Conservation (phyloP, 306 rosid genomes). For the Sicyos edulis region DNA sequence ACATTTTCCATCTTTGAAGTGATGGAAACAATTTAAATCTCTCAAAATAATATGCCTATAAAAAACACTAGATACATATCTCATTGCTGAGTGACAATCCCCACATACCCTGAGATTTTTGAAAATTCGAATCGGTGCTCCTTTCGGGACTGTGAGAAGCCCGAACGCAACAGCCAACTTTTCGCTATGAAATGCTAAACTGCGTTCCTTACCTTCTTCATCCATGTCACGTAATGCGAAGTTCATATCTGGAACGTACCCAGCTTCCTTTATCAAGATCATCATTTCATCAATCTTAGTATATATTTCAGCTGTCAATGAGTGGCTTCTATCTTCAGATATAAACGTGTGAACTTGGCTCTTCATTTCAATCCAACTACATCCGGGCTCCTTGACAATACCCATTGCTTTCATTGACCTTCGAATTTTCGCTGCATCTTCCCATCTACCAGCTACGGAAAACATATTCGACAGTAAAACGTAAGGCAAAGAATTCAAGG, state of each 20-base stretch:
- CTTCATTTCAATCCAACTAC: slow-evolving; percentile 76
- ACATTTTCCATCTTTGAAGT: slow-evolving; percentile 67
- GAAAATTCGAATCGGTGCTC: slow-evolving; percentile 62
- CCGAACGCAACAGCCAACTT: slow-evolving; percentile 80
- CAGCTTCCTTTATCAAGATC: slow-evolving; percentile 56
- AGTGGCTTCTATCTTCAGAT: slow-evolving; percentile 80
- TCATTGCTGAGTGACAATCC: slow-evolving; percentile 43
- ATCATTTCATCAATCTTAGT: slow-evolving; percentile 57
- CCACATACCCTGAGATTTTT: slow-evolving; percentile 61
- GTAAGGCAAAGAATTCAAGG: slow-evolving; percentile 58
- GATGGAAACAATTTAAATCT: slow-evolving; percentile 89
- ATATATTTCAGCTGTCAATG: slow-evolving; percentile 57
- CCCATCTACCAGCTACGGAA: slow-evolving; percentile 65
- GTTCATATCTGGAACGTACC: slow-evolving; percentile 63
- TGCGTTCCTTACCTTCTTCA: slow-evolving; percentile 64
- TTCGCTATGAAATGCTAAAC: slow-evolving; percentile 73
- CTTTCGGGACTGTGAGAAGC: slow-evolving; percentile 47
- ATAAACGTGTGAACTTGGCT: slow-evolving; percentile 58
- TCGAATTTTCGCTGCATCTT: slow-evolving; percentile 58
- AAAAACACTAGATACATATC: slow-evolving; percentile 49
- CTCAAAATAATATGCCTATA: slow-evolving; percentile 65
- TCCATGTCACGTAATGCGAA: slow-evolving; percentile 79
- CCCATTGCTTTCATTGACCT: slow-evolving; percentile 71
- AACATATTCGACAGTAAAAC: slow-evolving; percentile 75
- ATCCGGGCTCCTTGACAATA: slow-evolving; percentile 75